Percentiles rank a stretch among this genome's conserved stretches.
Evolutionary conservation across 352 stramenopile genomes (phyloP).

Genomic region (Detonula confervacea): DNA sequence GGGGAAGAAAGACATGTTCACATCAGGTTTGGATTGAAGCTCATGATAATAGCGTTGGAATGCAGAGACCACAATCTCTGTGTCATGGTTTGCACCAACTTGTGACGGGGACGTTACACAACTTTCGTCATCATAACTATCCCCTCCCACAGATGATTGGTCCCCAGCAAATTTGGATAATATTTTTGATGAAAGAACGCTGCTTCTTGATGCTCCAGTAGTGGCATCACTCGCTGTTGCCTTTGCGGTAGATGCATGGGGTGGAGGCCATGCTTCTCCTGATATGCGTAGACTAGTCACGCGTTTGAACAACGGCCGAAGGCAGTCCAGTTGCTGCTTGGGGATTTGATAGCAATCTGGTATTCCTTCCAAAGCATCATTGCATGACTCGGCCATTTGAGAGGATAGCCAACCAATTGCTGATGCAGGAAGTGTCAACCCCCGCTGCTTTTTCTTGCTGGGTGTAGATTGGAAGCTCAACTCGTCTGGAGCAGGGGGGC

Average conservation of each 20-base stretch:
- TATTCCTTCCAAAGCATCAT: slow-evolving; percentile 21
- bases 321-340: slow-evolving; percentile 55
- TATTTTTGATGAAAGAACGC: slow-evolving; percentile 29
- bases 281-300: slow-evolving; percentile 67
- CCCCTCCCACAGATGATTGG: slow-evolving; percentile 19
- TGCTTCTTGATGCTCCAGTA: slow-evolving; percentile 19
- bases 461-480: slow-evolving; percentile 19
- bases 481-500: slow-evolving; percentile 43
- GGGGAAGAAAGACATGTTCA: slow-evolving; percentile 77
- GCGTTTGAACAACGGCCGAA: slow-evolving; percentile 64
- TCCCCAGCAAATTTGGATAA: slow-evolving; percentile 42
- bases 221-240: slow-evolving; percentile 17
- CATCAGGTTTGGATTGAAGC: slow-evolving; percentile 45
- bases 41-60: slow-evolving; percentile 63
- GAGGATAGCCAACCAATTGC: slow-evolving; percentile 73
- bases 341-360: slow-evolving; percentile 45
- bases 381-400: slow-evolving; percentile 43
- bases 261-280: slow-evolving; percentile 63
- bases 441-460: slow-evolving; percentile 40
- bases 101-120: slow-evolving; percentile 12
- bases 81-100: slow-evolving; percentile 10
- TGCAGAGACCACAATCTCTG: slow-evolving; percentile 25
- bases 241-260: slow-evolving; percentile 17
- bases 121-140: slow-evolving; percentile 36
- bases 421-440: slow-evolving; percentile 70